Evolutionary conservation across 2,329 filamentous ascomycete species (phyloP).

Genomic region (Neurospora sp.): DNA sequence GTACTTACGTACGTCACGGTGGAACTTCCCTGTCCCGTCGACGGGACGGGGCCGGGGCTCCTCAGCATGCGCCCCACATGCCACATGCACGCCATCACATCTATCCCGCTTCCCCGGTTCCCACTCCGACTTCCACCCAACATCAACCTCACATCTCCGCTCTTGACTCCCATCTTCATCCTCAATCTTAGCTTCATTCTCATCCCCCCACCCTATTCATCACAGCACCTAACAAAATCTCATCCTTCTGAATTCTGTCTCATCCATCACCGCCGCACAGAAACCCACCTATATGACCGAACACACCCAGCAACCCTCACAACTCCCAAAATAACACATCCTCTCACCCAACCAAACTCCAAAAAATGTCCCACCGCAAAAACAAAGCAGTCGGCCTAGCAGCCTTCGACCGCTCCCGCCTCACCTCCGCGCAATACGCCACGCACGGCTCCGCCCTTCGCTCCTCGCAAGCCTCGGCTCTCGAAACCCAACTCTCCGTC

Average conservation of each 20-base stretch:
- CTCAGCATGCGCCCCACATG: not conserved
- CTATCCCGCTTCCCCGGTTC: not conserved
- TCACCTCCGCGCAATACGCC: conserved; percentile 83
- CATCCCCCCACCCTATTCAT: not conserved
- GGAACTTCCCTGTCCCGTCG: not conserved
- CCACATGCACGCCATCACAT: not conserved
- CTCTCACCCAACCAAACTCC: not conserved
- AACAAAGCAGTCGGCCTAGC: conserved; percentile 76
- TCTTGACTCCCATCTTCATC: not conserved
- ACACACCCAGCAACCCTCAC: not conserved
- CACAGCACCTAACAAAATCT: too few relatives aligned
- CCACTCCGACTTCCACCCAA: not conserved
- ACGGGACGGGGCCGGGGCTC: not conserved
- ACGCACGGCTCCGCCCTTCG: conserved; percentile 83
- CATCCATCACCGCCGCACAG: too few relatives aligned
- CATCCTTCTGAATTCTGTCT: too few relatives aligned
- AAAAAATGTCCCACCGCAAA: conserved; percentile 45
- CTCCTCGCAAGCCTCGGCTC: conserved; percentile 70
- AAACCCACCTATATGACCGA: not conserved
- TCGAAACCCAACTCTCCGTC: conserved; percentile 87
- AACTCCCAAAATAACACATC: not conserved
- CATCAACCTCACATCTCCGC: not conserved
- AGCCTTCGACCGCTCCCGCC: conserved; percentile 75
- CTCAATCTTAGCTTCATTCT: not conserved
- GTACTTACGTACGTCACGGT: not conserved